Base-by-base conservation (phyloP, 768 basidiomycete genomes). In the Chiua virens region DNA sequence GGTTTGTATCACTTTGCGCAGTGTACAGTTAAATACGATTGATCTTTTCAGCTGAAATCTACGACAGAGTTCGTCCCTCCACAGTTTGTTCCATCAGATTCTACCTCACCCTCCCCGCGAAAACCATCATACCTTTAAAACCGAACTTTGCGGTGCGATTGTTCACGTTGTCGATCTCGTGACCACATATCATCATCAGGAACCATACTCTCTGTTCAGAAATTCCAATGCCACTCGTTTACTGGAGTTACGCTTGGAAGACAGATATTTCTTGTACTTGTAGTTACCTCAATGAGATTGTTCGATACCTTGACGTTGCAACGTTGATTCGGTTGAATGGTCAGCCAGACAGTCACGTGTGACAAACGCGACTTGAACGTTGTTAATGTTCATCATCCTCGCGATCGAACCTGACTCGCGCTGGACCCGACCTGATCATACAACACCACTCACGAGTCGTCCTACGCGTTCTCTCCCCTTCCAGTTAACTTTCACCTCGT, bases 291-390 rank as follows among this genome's bases (percentile, higher is more conserved):
- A 7, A 34, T 34, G 15, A 34, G 34, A 34, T 34, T 27, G 30
- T 21, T 22, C 14, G 42, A 27, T 13, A 10, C 8, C 14, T 40
- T 21, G 18, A 38, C 4, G 8, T 46, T 32, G 43, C 11, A 10
- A 18, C 27, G 28, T 50, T 27, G 25, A n/a, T n/a, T 27, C 4
- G 4, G 25, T 27, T 30, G 30, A 30, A 14, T 30, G 30, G 30
- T 14, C 30, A 30, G 3, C 13, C 8, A 18, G 21, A 50, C 20
- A 32, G 64, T 69, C 68, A 69, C 68, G 68, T 69, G 68, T 41
- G 14, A 3, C 22, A 49, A 61, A 62, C 63, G 65, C 69, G 69
- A 59, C 59, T 55, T 54, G 56, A 58, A 59, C 63, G 54, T 60
- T 63, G 57, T 50, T 23, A 14, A 28, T 30, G 30, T 30, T 30